Conservation (phyloP, 2,329 filamentous ascomycete genomes). For the Pseudogymnoascus sp. region DNA sequence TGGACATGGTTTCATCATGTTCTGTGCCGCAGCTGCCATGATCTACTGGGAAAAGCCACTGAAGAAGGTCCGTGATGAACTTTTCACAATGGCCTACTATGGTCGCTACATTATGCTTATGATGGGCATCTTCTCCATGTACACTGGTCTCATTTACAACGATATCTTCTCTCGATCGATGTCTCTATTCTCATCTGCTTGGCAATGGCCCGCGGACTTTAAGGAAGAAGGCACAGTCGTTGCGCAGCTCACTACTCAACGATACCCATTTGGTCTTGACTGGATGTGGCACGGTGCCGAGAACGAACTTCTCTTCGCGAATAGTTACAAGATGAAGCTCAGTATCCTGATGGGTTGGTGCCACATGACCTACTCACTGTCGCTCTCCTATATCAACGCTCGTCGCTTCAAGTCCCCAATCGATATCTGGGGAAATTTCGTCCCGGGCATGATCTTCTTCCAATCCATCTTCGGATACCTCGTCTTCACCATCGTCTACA, state of each 20-base stretch:
- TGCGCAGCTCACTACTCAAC: conserved; percentile 62
- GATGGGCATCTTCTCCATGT: conserved; percentile 96
- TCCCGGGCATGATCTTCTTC: conserved; percentile 99
- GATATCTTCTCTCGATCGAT: conserved; percentile 93
- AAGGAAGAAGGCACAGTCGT: conserved; percentile 54
- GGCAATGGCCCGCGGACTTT: conserved; percentile 70
- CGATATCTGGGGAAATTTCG: conserved; percentile 95
- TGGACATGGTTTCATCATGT: conserved; percentile 87
- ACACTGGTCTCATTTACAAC: conserved; percentile 95
- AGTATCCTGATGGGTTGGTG: conserved; percentile 95
- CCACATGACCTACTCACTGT: conserved; percentile 98
- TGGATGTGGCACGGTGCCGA: conserved; percentile 96
- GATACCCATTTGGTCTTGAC: conserved; percentile 92
- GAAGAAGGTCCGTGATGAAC: conserved; percentile 85
- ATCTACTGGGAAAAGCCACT: conserved; percentile 93
- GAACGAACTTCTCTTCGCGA: conserved; percentile 89
- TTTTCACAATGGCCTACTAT: conserved; percentile 98
- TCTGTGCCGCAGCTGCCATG: conserved; percentile 75
- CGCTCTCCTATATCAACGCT: conserved; percentile 86
- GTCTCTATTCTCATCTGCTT: conserved; percentile 80
- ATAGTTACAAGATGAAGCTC: conserved; percentile 99
- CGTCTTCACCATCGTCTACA: conserved; percentile 89
- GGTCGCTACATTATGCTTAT: conserved; percentile 97
- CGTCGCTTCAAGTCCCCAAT: conserved; percentile 90
- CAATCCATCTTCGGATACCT: conserved; percentile 98